Percentiles rank a stretch among this genome's conserved stretches.
Conservation (phyloP, 1,284 basidiomycete species). For the Ceratobasidium sp. region DNA sequence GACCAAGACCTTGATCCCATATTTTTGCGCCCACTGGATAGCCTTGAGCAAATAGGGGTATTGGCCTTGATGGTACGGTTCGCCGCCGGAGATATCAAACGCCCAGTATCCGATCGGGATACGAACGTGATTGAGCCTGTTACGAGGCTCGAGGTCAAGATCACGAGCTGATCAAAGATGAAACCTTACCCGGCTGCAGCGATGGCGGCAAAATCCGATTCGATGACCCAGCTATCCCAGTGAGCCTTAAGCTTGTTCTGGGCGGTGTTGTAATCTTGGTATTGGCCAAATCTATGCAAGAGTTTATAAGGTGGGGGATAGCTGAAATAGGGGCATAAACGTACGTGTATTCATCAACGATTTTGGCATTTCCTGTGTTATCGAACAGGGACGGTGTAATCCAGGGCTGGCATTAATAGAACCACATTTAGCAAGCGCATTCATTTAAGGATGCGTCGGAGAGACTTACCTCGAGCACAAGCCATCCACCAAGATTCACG, state of each 20-base stretch:
- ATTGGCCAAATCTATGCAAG: conserved; percentile 63
- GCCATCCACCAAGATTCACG: conserved; percentile 86
- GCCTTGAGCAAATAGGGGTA: conserved; percentile 69
- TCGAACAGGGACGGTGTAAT: conserved; percentile 87
- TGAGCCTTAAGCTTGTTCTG: conserved; percentile 70
- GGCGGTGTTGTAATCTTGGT: conserved; percentile 63
- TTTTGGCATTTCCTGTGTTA: conserved; percentile 64
- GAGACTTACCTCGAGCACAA: conserved; percentile 61
- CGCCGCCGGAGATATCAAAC: conserved; percentile 82
- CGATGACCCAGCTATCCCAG: conserved; percentile 87
- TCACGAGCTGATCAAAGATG: not conserved
- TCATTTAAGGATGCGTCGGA: not conserved
- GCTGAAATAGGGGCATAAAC: conserved; percentile 57
- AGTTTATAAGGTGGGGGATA: not conserved
- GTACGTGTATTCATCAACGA: conserved; percentile 88
- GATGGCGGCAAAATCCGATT: conserved; percentile 71
- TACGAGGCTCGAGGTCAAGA: no score
- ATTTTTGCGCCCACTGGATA: conserved; percentile 80
- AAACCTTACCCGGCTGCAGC: conserved; percentile 43
- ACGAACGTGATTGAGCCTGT: conserved; percentile 47
- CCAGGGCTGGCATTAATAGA: conserved; percentile 70
- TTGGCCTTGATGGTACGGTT: conserved; percentile 88
- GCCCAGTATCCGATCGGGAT: conserved; percentile 95
- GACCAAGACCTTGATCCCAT: conserved; percentile 85
- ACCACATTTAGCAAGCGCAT: no score